Base-by-base conservation (phyloP, 2,329 filamentous ascomycete species). In the Graphium sp. region DNA sequence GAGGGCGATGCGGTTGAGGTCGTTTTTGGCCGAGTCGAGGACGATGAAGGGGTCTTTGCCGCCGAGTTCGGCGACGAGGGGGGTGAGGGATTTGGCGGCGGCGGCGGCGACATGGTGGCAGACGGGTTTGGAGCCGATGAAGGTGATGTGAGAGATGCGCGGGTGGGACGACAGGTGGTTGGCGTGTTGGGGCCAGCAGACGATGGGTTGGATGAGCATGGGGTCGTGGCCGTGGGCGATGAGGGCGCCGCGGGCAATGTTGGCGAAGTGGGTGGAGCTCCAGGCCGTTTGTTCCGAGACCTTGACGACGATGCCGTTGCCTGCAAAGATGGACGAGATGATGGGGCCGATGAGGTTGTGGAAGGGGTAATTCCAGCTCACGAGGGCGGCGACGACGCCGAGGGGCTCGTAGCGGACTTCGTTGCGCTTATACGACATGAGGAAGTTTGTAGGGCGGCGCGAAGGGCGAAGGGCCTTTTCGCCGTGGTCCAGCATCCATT, bases 321-420 rank as follows among this genome's bases (percentile, higher is more conserved):
- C 89, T 10, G 85, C 66, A 48, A 95, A 95, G 28, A 95, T 66
- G 11, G 81, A 74, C 39, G 81, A 85, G 46, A 95, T 91, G 39
- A 94, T 68, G 10, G 87, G 89, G 0, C 81, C 83, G 26, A 95
- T 70, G 37, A 95, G 62, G 53, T 98, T 98, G 57, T 98, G 89
- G 52, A 95, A 92, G 24, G 82, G 74, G 48, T 84, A 95, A 58
- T 98, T 98, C 89, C 89, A 98, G 46, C 80, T 89, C 24, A 98
- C 83, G 29, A 87, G 76, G 12, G 89, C 87, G 8, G 83, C 77
- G 5, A 98, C 81, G 20, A 98, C 83, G 11, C 89, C 89, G 13
- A 95, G 59, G 10, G 89, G 87, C 52, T 98, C 85, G 51, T 92
- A 98, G 28, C 68, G 59, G 17, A 98, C 84, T 36, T 74, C 76